These are phyloP conservation scores for Hirschfeldia incana DNA, from an alignment of 345 rosid species.

Conservation along the genomic window DNA sequence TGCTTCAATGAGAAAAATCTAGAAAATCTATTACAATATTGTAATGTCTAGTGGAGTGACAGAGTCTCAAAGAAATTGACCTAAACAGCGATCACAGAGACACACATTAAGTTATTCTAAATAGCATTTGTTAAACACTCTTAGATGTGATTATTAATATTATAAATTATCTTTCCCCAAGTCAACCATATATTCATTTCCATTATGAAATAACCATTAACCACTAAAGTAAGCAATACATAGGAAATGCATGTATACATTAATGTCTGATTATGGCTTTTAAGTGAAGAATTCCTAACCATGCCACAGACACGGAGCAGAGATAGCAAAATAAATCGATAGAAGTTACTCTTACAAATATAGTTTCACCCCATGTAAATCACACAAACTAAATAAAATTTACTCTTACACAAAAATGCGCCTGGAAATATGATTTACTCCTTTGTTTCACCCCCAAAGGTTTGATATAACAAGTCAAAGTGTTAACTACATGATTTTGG, in stretches of 20 bases:
- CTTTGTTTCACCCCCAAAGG: neutral
- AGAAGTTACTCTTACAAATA: neutral
- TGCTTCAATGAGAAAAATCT: conserved; percentile 15
- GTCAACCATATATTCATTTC: conserved; percentile 37
- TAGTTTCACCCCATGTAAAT: neutral
- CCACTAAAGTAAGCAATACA: conserved; percentile 23
- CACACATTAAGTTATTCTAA: conserved; percentile 22
- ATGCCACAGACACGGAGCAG: conserved; percentile 7
- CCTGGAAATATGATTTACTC: neutral
- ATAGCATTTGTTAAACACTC: conserved; percentile 20
- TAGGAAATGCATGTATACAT: conserved; percentile 7
- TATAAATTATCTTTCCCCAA: conserved; percentile 8
- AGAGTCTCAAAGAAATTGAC: conserved; percentile 28
- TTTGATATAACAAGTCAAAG: neutral
- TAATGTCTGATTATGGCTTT: neutral
- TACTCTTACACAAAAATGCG: neutral
- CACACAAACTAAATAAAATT: neutral
- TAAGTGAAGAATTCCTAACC: neutral
- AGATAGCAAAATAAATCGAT: neutral
- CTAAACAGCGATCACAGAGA: conserved; percentile 21
- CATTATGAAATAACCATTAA: conserved; percentile 18
- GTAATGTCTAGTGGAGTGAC: conserved; percentile 35
- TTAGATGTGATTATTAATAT: conserved; percentile 8
- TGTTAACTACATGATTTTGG: neutral
- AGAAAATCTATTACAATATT: conserved; percentile 12